A percentile compares a stretch with the other conserved stretches of the same genome.
These are phyloP conservation scores for Podaxis sp. DNA, from an alignment of 768 basidiomycete genomes.

Conservation along the genomic window DNA sequence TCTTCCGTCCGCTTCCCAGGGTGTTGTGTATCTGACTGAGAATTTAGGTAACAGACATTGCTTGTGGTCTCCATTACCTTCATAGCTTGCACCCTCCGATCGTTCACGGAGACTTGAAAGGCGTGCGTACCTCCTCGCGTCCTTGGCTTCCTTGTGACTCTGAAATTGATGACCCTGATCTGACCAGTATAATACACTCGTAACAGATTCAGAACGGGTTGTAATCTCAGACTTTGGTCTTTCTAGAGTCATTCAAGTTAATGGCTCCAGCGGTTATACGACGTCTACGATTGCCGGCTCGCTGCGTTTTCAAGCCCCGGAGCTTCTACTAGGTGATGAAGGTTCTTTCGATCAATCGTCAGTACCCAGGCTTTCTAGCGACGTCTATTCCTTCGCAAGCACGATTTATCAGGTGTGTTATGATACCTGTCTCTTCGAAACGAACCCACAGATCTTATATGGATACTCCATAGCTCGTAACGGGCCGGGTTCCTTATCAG, in stretches of 20 bases:
- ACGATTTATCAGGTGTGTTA: constrained; percentile 29
- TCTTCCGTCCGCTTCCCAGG: not conserved
- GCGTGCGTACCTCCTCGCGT: constrained; percentile 26
- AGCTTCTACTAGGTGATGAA: constrained; percentile 24
- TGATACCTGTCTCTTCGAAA: not conserved
- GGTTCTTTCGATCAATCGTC: constrained; percentile 3
- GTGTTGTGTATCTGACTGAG: not conserved
- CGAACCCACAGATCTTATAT: not conserved
- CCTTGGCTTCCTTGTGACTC: not conserved
- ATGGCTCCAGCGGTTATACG: constrained; percentile 24
- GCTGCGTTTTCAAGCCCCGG: constrained; percentile 32
- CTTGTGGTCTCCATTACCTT: constrained; percentile 36
- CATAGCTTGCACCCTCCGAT: constrained; percentile 39
- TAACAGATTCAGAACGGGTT: constrained; percentile 30
- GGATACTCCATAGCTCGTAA: constrained; percentile 21
- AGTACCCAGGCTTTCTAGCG: constrained; percentile 22
- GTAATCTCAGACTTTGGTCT: constrained; percentile 35
- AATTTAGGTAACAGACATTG: constrained; percentile 36
- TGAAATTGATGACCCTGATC: not conserved
- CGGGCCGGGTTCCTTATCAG: constrained; percentile 27
- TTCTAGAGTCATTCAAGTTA: constrained; percentile 28
- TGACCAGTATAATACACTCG: constrained; percentile 36
- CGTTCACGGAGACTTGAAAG: constrained; percentile 43
- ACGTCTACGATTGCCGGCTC: constrained; percentile 23
- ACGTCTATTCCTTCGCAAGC: constrained; percentile 33